Evolutionary conservation across 1,139 yeast species (phyloP).

Genomic region (Sugiyamaella grinbergsii): DNA sequence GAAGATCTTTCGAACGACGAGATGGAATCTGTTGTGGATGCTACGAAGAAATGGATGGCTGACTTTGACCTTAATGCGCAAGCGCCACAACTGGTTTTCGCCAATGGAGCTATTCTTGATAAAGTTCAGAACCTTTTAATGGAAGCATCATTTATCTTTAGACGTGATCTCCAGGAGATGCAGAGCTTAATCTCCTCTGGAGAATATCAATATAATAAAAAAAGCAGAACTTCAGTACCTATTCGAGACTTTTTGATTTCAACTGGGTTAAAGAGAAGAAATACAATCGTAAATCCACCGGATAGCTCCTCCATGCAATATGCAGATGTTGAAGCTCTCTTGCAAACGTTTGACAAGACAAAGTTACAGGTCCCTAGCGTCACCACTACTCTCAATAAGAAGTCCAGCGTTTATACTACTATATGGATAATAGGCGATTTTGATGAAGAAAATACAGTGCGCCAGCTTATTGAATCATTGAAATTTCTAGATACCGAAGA

Average conservation of each 20-base stretch:
- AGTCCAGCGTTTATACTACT: slow-evolving; percentile 35
- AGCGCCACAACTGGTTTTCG: slow-evolving; percentile 55
- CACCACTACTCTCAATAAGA: slow-evolving; percentile 16
- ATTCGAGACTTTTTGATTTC: slow-evolving; percentile 33
- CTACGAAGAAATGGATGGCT: slow-evolving; percentile 40
- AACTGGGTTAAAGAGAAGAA: slow-evolving; percentile 36
- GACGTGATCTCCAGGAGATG: slow-evolving; percentile 37
- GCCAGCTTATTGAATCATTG: slow-evolving; percentile 50
- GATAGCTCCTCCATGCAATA: slow-evolving; percentile 28
- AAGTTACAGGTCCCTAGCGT: slow-evolving; percentile 20
- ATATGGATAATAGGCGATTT: slow-evolving; percentile 64
- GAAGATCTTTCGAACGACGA: slow-evolving; percentile 20
- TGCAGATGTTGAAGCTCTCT: slow-evolving; percentile 29
- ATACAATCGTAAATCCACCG: slow-evolving; percentile 44
- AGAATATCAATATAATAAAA: slow-evolving; percentile 12
- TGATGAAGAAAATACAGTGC: slow-evolving; percentile 41
- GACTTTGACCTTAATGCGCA: slow-evolving; percentile 44
- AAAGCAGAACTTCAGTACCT: slow-evolving; percentile 19
- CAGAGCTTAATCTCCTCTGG: slow-evolving; percentile 28
- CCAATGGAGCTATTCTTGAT: slow-evolving; percentile 67
- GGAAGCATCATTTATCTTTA: slow-evolving; percentile 40
- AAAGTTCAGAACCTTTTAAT: slow-evolving; percentile 49
- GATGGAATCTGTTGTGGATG: slow-evolving; percentile 30
- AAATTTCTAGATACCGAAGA: slow-evolving; percentile 31
- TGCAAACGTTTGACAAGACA: slow-evolving; percentile 21